Conservation (phyloP, 352 stramenopile genomes). For the Phytophthora citrophthora region DNA sequence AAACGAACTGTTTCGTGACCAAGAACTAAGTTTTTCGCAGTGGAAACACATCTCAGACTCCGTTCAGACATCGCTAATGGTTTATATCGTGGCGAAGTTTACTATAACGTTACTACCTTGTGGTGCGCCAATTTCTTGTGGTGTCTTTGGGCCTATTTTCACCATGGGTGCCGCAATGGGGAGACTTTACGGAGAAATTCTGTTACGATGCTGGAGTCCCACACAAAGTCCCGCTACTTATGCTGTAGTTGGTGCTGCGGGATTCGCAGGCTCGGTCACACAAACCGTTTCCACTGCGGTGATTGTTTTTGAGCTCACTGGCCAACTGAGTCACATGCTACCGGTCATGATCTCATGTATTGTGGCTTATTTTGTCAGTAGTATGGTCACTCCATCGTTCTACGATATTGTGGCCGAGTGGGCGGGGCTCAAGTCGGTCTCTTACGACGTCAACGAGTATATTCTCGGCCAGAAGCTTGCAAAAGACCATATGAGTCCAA, state of each 20-base stretch:
- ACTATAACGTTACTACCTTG: constrained; percentile 74
- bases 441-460: constrained; percentile 84
- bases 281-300: constrained; percentile 89
- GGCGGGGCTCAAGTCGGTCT: constrained; percentile 74
- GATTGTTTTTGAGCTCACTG: constrained; percentile 89
- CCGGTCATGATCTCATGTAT: constrained; percentile 87
- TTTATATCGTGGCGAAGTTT: constrained; percentile 83
- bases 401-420: constrained; percentile 88
- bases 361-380: constrained; percentile 86
- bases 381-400: constrained; percentile 78
- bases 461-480: constrained; percentile 75
- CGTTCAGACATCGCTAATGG: constrained; percentile 65
- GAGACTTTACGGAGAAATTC: constrained; percentile 75
- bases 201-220: constrained; percentile 73
- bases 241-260: constrained; percentile 92
- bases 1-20: constrained; percentile 82
- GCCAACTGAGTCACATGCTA: constrained; percentile 85
- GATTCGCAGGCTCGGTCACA: constrained; percentile 91
- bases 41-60: constrained; percentile 70
- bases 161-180: constrained; percentile 81
- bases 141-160: constrained; percentile 84
- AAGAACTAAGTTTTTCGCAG: constrained; percentile 62
- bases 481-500: constrained; percentile 66
- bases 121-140: constrained; percentile 78
- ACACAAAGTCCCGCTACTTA: constrained; percentile 83